A percentile compares a stretch with the other conserved stretches of the same genome.
phyloP scores from a whole-genome alignment of 495 filamentous ascomycete genomes.

The Penicillium cataractarum region DNA sequence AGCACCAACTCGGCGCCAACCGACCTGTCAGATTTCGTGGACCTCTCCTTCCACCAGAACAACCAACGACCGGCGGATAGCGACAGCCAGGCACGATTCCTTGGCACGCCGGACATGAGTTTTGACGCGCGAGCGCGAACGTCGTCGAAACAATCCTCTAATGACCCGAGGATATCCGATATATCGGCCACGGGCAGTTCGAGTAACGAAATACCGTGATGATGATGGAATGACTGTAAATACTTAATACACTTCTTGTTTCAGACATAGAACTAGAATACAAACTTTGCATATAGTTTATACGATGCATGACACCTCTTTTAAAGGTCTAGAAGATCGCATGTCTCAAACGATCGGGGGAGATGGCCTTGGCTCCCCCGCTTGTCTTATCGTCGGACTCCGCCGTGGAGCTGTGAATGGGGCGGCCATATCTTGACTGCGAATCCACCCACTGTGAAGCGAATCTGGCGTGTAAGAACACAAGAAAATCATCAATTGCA shows the following conservation, averaged over 20 bases:
- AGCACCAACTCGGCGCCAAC: slow-evolving; percentile 25
- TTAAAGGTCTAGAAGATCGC: neutral
- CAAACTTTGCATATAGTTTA: neutral
- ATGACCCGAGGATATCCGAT: slow-evolving; percentile 15
- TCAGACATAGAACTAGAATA: slow-evolving; percentile 1
- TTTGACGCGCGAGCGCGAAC: slow-evolving; percentile 7
- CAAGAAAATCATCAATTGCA: neutral
- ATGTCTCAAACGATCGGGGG: neutral
- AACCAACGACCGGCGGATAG: slow-evolving; percentile 17
- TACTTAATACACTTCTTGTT: slow-evolving; percentile 12
- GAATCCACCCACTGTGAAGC: slow-evolving; percentile 1
- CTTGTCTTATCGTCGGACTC: slow-evolving; percentile 24
- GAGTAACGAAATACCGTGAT: slow-evolving; percentile 8
- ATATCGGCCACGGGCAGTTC: slow-evolving; percentile 9
- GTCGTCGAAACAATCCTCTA: slow-evolving; percentile 22
- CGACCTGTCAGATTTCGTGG: slow-evolving; percentile 36
- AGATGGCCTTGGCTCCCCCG: slow-evolving; percentile 13
- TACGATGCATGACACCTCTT: neutral
- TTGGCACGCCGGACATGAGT: slow-evolving; percentile 10
- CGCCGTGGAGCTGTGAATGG: slow-evolving; percentile 16
- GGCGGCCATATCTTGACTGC: slow-evolving; percentile 1
- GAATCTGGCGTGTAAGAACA: neutral
- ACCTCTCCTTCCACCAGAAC: slow-evolving; percentile 26
- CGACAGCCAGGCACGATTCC: slow-evolving; percentile 22
- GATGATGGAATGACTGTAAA: slow-evolving; percentile 17